Evolutionary conservation across 371 early-diverging fungal species (phyloP), one percentile per base, ranked within the genome.

Genomic region (Haplosporangium sp.): DNA sequence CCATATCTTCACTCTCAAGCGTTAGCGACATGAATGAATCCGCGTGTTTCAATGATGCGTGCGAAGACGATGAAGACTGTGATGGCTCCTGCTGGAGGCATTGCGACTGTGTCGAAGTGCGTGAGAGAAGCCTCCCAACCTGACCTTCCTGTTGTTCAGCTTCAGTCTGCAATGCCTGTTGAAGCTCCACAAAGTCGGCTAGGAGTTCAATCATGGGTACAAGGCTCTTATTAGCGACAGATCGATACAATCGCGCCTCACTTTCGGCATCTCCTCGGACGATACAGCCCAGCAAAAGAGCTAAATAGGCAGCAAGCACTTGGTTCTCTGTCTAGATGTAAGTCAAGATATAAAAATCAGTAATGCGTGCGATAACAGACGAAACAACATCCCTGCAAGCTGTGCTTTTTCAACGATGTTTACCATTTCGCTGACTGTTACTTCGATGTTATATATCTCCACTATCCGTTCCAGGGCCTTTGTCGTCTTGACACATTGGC

Each of bases 231-330:
- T 67, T 67, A 5, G 52, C 16, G 21, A 71, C 51, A 37, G 62
- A 41, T n/a, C 16, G 6, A 40, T 64, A 64, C 20, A 76, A 45
- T 6, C 77, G 62, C 11, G 45, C 43, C 51, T 67, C 77, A n/a
- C 58, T 43, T 16, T 66, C 64, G 5, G 55, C n/a, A 48, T 56
- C 58, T 20, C 69, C 80, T 29, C 42, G 73, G 2, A 69, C 66
- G 7, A 65, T 53, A 41, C 65, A 65, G n/a, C 73, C 69, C n/a
- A 79, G 61, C n/a, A 79, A 40, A 16, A 79, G 45, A 55, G 69
- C 80, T 51, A 79, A 40, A 45, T 79, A 72, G 6, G 80, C 73
- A 11, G 80, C 73, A 42, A 79, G 53, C 18, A 69, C 69, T 45
- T 69, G 68, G 20, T 68, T 64, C 10, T 72, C 79, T 11, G 69